Evolutionary conservation across 345 rosid species (phyloP).

Genomic region (Leavenworthia alabamica): DNA sequence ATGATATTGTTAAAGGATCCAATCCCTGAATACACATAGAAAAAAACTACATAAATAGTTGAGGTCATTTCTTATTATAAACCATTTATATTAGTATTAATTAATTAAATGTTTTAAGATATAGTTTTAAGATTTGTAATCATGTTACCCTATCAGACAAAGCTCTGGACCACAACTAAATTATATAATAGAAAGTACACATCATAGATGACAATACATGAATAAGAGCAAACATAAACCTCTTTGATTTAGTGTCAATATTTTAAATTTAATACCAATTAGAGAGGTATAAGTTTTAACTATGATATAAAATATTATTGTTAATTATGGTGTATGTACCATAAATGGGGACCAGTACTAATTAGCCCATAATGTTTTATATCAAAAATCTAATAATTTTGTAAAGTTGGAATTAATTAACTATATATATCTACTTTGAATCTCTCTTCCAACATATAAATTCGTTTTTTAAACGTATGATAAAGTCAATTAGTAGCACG

Average conservation of each 20-base stretch:
- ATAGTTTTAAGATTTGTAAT: background rate
- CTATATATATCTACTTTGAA: slow-evolving; percentile 10
- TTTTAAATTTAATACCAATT: background rate
- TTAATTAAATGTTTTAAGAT: background rate
- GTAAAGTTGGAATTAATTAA: slow-evolving; percentile 4
- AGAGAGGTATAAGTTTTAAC: background rate
- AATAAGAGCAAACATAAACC: slow-evolving; percentile 13
- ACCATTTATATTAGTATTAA: slow-evolving; percentile 1
- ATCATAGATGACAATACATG: slow-evolving; percentile 11
- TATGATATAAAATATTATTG: background rate
- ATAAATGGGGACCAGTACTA: slow-evolving; percentile 26
- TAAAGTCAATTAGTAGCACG: slow-evolving; percentile 28
- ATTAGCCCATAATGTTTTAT: background rate
- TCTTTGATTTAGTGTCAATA: background rate
- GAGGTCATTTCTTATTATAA: background rate
- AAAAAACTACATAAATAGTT: no score
- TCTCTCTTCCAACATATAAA: slow-evolving; percentile 7
- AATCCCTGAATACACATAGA: slow-evolving; percentile 51
- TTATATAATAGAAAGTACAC: background rate
- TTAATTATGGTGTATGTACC: slow-evolving; percentile 6
- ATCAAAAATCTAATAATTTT: background rate
- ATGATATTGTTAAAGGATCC: slow-evolving; percentile 81
- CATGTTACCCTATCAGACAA: slow-evolving; percentile 5
- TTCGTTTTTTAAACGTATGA: background rate
- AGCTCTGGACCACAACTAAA: slow-evolving; percentile 14